phyloP scores from a whole-genome alignment of 768 basidiomycete species.

The Hericium rajendrae region DNA sequence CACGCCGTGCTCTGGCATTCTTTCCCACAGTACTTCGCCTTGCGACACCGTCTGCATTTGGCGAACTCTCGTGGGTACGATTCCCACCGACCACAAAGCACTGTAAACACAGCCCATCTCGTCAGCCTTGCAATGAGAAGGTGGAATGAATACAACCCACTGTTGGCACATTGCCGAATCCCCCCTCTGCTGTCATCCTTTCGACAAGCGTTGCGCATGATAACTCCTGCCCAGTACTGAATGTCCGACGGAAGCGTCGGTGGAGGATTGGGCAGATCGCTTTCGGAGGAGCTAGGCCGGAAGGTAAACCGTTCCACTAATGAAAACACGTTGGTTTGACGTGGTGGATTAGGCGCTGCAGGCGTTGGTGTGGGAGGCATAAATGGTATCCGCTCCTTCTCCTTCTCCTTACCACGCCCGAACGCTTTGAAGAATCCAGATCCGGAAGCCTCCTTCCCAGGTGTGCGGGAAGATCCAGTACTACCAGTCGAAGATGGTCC shows the following conservation, averaged over 20 bases:
- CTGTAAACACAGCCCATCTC: constrained; percentile 25
- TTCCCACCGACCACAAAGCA: constrained; percentile 97
- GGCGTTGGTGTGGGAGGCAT: constrained; percentile 16
- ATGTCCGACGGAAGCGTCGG: constrained; percentile 80
- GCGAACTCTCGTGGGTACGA: constrained; percentile 89
- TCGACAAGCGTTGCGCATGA: constrained; percentile 98
- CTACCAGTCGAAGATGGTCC: not conserved
- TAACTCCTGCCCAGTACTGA: constrained; percentile 99
- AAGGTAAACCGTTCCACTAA: constrained; percentile 96
- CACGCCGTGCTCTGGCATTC: constrained; percentile 95
- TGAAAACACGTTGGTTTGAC: constrained; percentile 89
- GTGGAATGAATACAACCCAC: constrained; percentile 33
- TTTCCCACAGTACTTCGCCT: constrained; percentile 98
- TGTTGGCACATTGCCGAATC: constrained; percentile 95
- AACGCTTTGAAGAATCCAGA: constrained; percentile 32
- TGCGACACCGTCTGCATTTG: constrained; percentile 90
- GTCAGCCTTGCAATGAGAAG: not conserved
- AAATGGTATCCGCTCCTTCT: constrained; percentile 24
- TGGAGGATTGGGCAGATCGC: constrained; percentile 54
- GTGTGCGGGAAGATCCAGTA: not conserved
- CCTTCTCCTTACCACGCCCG: constrained; percentile 39
- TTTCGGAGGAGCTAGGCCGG: constrained; percentile 77
- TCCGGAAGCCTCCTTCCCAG: constrained; percentile 2
- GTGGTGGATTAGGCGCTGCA: constrained; percentile 17
- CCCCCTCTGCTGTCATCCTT: constrained; percentile 93